phyloP scores from a whole-genome alignment of 345 rosid species.

The Capsella bursapastoris region DNA sequence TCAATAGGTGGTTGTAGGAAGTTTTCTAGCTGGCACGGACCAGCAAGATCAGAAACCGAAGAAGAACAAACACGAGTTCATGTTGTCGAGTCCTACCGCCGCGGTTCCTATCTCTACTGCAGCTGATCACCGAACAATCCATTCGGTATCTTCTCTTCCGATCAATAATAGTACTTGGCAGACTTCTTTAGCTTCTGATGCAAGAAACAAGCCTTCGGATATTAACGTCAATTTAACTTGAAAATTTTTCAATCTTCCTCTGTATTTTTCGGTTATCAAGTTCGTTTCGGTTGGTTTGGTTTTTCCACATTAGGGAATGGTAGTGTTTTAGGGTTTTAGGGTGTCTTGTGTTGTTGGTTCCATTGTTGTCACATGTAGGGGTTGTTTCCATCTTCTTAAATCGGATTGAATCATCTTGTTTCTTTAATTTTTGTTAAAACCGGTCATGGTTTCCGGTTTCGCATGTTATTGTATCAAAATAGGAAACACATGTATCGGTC shows the following conservation, averaged over 20 bases:
- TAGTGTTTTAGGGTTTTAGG: constrained; percentile 33
- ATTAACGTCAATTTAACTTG: constrained; percentile 36
- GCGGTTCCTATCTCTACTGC: constrained; percentile 44
- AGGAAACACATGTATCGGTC: background rate
- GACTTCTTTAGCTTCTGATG: constrained; percentile 40
- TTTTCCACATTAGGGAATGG: constrained; percentile 2
- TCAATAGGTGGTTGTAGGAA: constrained; percentile 85
- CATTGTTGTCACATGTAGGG: constrained; percentile 18
- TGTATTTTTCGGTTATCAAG: constrained; percentile 12
- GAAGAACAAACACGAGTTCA: constrained; percentile 60
- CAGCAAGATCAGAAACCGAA: constrained; percentile 76
- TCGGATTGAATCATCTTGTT: constrained; percentile 28
- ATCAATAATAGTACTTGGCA: constrained; percentile 33
- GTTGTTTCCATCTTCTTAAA: constrained; percentile 11
- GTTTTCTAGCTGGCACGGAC: constrained; percentile 71
- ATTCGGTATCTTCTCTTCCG: constrained; percentile 32
- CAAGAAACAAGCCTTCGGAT: constrained; percentile 36
- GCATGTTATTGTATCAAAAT: background rate
- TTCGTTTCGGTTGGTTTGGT: background rate
- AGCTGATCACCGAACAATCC: constrained; percentile 37
- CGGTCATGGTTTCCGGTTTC: constrained; percentile 13
- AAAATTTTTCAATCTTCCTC: background rate
- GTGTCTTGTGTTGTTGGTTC: constrained; percentile 17
- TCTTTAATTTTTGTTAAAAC: background rate
- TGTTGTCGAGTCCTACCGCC: constrained; percentile 44